Conservation (phyloP, 2,329 filamentous ascomycete species). For the Fusarium palustre region DNA sequence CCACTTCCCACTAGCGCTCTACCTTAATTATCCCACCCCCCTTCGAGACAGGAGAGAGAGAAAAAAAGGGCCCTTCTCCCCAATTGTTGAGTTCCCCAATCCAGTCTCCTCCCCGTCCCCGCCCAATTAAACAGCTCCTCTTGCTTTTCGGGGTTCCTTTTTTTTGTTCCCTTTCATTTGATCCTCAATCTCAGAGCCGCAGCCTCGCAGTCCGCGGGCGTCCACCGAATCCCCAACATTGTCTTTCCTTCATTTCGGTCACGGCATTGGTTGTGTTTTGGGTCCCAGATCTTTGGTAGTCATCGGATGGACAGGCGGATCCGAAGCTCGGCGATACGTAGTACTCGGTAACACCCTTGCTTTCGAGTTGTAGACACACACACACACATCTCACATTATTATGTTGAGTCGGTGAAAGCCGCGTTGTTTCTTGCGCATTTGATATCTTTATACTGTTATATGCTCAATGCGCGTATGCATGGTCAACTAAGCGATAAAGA, state of each 20-base stretch:
- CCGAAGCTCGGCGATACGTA: conserved; percentile 23
- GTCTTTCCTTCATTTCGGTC: neutral
- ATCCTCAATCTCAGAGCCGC: conserved; percentile 37
- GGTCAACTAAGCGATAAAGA: neutral
- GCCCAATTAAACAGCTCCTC: conserved; percentile 37
- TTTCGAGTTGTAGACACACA: neutral
- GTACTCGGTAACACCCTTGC: neutral
- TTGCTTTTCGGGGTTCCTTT: conserved; percentile 7
- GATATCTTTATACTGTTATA: neutral
- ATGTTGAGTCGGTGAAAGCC: neutral
- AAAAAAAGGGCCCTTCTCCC: conserved; percentile 42
- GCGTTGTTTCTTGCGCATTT: neutral
- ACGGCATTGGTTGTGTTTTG: conserved; percentile 1
- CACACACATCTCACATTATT: neutral
- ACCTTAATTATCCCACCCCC: conserved; percentile 37
- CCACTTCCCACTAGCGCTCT: conserved; percentile 39
- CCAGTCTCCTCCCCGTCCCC: conserved; percentile 14
- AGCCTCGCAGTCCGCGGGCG: conserved; percentile 40
- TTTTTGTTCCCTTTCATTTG: neutral
- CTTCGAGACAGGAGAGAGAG: neutral
- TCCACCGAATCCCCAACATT: conserved; percentile 47
- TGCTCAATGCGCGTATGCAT: neutral
- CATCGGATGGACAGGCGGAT: conserved; percentile 14
- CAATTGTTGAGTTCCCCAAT: conserved; percentile 51
- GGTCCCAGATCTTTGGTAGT: neutral